Conservation (phyloP, 2,329 filamentous ascomycete species). For the Paracoccidioides lutzii region DNA sequence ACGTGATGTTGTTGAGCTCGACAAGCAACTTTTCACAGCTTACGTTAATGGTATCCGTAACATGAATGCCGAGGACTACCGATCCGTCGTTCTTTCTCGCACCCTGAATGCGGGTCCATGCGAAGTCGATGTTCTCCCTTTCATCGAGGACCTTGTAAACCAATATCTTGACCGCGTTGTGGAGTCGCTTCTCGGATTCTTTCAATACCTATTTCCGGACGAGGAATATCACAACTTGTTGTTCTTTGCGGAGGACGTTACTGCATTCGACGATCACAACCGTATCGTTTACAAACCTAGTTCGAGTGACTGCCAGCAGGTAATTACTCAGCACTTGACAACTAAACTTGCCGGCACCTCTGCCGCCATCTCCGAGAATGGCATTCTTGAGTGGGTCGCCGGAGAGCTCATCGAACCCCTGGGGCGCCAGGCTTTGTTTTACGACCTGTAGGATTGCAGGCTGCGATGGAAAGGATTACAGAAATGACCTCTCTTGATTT, state of each 20-base stretch:
- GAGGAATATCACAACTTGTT: constrained; percentile 26
- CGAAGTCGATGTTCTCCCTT: constrained; percentile 1
- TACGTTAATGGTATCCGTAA: constrained; percentile 33
- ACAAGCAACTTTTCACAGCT: constrained; percentile 27
- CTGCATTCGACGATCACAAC: constrained; percentile 8
- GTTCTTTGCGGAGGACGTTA: constrained; percentile 10
- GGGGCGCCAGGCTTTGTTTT: constrained; percentile 4
- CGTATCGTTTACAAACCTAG: constrained; percentile 7
- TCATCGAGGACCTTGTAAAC: constrained; percentile 7
- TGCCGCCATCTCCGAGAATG: constrained; percentile 20
- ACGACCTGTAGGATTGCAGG: not conserved
- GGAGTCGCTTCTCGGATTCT: constrained; percentile 28
- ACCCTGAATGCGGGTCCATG: constrained; percentile 5
- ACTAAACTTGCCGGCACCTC: constrained; percentile 21
- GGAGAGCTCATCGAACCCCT: constrained; percentile 16
- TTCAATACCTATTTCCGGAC: constrained; percentile 26
- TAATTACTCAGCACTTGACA: constrained; percentile 24
- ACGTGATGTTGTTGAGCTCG: constrained; percentile 26
- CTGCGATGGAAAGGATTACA: not conserved
- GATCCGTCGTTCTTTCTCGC: constrained; percentile 21
- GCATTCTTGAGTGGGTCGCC: constrained; percentile 30
- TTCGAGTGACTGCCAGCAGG: constrained; percentile 18
- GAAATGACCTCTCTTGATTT: not conserved
- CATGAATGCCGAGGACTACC: constrained; percentile 22
- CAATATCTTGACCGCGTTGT: constrained; percentile 26